Percentiles rank a stretch among this genome's conserved stretches.
phyloP scores from a whole-genome alignment of 768 basidiomycete species.

The Calvatia gigantea region DNA sequence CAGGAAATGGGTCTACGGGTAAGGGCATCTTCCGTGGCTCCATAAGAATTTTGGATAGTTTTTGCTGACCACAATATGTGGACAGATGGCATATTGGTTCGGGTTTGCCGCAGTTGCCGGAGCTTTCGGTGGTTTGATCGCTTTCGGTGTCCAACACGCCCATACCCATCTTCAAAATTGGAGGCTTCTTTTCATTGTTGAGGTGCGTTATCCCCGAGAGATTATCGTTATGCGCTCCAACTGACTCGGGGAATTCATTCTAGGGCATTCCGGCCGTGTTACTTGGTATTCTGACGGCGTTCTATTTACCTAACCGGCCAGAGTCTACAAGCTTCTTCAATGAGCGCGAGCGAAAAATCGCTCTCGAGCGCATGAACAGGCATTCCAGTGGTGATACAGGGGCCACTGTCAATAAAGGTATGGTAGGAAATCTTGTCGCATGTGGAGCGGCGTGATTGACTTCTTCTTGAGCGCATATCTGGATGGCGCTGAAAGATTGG shows the following conservation, averaged over 20 bases:
- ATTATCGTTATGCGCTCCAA: neutral
- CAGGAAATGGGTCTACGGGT: conserved; percentile 69
- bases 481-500: conserved; percentile 69
- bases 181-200: conserved; percentile 71
- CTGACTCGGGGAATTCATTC: neutral
- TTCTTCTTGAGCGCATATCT: conserved; percentile 48
- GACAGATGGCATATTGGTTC: conserved; percentile 73
- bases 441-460: neutral
- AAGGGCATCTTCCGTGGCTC: too few species aligned
- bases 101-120: conserved; percentile 83
- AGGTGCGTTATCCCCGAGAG: conserved; percentile 35
- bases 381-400: conserved; percentile 65
- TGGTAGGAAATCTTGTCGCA: neutral
- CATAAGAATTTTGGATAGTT: neutral
- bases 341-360: conserved; percentile 52
- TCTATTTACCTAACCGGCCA: conserved; percentile 65
- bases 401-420: conserved; percentile 60
- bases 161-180: conserved; percentile 46
- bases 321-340: conserved; percentile 63
- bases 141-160: conserved; percentile 72
- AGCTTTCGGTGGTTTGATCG: conserved; percentile 82
- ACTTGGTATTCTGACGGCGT: conserved; percentile 52
- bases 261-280: conserved; percentile 68
- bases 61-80: neutral
- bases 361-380: conserved; percentile 64